Conservation (phyloP, 768 basidiomycete species). For the Tulasnella sp. region DNA sequence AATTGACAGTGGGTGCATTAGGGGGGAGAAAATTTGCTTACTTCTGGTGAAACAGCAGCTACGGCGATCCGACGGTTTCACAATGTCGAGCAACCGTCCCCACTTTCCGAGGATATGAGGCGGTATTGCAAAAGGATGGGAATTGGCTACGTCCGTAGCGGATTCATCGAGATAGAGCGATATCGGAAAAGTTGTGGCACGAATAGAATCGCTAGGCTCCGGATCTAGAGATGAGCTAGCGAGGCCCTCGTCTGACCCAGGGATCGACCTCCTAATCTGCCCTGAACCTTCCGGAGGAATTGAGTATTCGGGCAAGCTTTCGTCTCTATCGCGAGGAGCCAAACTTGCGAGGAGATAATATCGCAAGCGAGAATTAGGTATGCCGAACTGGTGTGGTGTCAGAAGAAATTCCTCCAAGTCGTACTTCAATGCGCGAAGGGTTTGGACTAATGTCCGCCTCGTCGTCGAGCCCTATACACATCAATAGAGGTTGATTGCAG, state of each 20-base stretch:
- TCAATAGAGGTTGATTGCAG: constrained; percentile 15
- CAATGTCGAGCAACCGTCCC: constrained; percentile 78
- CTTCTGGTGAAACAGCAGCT: constrained; percentile 82
- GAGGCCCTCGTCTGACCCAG: not conserved
- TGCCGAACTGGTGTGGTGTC: constrained; percentile 71
- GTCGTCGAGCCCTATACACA: constrained; percentile 57
- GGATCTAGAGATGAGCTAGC: not conserved
- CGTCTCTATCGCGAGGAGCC: not conserved
- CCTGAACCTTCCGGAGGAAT: not conserved
- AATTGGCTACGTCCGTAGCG: not conserved
- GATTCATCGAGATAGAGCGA: constrained; percentile 22
- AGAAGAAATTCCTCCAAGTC: constrained; percentile 57
- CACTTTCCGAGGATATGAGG: constrained; percentile 65
- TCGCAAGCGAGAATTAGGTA: constrained; percentile 76
- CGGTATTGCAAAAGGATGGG: constrained; percentile 43
- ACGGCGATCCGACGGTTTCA: constrained; percentile 54
- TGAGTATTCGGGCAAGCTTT: not conserved
- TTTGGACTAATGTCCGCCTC: constrained; percentile 50
- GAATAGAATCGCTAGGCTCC: not conserved
- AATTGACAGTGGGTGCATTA: not conserved
- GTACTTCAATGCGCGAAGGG: constrained; percentile 55
- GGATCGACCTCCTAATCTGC: not conserved
- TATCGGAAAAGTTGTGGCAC: not conserved
- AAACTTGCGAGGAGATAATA: constrained; percentile 73
- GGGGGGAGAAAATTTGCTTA: constrained; percentile 31